A percentile compares a stretch with the other conserved stretches of the same genome.
Conservation (phyloP, 139 green algal species). For the Pleodorina starrii region DNA sequence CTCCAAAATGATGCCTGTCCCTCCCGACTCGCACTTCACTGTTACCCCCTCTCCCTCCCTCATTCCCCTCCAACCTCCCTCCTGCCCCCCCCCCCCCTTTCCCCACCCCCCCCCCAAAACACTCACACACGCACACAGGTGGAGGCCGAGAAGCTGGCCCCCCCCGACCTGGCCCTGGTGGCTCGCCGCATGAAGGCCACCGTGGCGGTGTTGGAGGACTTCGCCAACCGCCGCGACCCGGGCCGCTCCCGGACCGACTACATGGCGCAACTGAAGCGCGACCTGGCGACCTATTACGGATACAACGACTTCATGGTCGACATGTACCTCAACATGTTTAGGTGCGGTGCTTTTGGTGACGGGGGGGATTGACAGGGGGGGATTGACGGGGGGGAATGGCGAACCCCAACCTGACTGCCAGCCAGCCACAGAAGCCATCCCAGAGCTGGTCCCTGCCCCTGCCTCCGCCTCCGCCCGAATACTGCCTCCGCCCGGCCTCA, state of each 20-base stretch:
- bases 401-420: too few species aligned
- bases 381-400: too few species aligned
- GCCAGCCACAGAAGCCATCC: too few species aligned
- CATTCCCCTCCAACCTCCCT: not conserved
- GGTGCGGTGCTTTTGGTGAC: not conserved
- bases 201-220: constrained; percentile 87
- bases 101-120: not conserved
- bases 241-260: constrained; percentile 81
- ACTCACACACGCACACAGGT: constrained; percentile 41
- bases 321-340: constrained; percentile 82
- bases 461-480: too few species aligned
- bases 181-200: constrained; percentile 73
- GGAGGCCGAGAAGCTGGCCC: constrained; percentile 63
- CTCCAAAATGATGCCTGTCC: too few species aligned
- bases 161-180: constrained; percentile 62
- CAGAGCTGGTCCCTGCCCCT: too few species aligned
- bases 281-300: constrained; percentile 94
- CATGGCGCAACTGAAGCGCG: constrained; percentile 84
- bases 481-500: too few species aligned
- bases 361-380: too few species aligned
- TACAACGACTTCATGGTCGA: constrained; percentile 98
- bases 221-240: constrained; percentile 71
- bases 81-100: not conserved
- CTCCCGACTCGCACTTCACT: not conserved
- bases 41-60: not conserved